phyloP scores from a whole-genome alignment of 441 rosid genomes.

The Gossypium laxum region DNA sequence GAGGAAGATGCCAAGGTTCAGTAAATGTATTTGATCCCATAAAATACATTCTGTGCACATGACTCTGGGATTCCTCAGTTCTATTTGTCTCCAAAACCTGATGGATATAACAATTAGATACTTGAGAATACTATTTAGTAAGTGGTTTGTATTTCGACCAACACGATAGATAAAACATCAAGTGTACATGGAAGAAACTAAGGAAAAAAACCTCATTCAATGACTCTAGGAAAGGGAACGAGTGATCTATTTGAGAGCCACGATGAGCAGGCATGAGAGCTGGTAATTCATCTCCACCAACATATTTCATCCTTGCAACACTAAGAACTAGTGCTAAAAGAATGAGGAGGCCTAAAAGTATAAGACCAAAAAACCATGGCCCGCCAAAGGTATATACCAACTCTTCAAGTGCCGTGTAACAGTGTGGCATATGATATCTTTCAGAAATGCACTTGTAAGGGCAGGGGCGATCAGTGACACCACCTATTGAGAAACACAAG shows the following conservation, averaged over 20 bases:
- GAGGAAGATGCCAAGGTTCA: conserved; percentile 80
- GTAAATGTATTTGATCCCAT: conserved; percentile 80
- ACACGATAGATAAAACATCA: background rate
- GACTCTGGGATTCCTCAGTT: conserved; percentile 74
- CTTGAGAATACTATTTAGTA: background rate
- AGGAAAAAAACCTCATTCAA: conserved; percentile 53
- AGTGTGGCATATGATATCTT: conserved; percentile 81
- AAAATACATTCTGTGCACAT: conserved; percentile 79
- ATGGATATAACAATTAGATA: conserved; percentile 13
- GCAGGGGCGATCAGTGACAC: conserved; percentile 73
- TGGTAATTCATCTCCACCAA: conserved; percentile 66
- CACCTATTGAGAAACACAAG: conserved; percentile 38
- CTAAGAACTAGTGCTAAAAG: conserved; percentile 78
- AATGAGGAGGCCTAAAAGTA: conserved; percentile 60
- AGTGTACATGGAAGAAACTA: background rate
- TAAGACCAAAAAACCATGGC: conserved; percentile 74
- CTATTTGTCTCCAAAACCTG: conserved; percentile 78
- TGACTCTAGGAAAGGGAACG: conserved; percentile 85
- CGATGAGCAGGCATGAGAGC: conserved; percentile 48
- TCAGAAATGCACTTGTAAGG: conserved; percentile 75
- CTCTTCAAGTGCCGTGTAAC: conserved; percentile 83
- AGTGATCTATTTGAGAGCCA: conserved; percentile 60
- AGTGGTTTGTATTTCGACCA: background rate
- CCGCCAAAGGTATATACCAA: conserved; percentile 86
- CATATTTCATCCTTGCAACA: conserved; percentile 82